Evolutionary conservation across 352 stramenopile genomes (phyloP), one percentile per base, ranked within the genome.

Genomic region (Pythium oligandrum): DNA sequence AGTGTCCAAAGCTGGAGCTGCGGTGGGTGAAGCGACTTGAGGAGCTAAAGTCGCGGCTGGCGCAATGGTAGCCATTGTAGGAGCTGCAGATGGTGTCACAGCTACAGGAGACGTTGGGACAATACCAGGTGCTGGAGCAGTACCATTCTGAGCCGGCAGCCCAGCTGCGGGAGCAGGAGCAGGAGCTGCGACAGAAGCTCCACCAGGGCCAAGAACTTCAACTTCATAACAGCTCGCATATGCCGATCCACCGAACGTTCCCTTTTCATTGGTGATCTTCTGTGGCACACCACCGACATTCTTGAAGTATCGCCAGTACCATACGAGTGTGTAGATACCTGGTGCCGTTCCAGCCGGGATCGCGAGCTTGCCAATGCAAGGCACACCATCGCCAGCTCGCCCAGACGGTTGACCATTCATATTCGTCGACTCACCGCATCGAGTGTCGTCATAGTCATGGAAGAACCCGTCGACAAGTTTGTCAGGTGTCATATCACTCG

Each of bases 251-350:
- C 72, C 72, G 36, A 68, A 80, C 2, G 45, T 66, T 26, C 72
- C 66, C 32, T 55, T 43, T 1, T 74, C 62, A 10, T 84, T 64
- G 45, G 10, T 37, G 38, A 42, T 42, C 38, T 42, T 42, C 12
- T 42, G 7, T 42, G 38, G 38, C 7, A 12, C 38, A 42, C 38
- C 38, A 42, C 12, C 32, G 4, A 35, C 45, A 7, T 7, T 32
- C 8, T 51, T 33, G 55, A 77, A 85, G 44, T 81, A 83, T 40
- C 71, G 70, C 74, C 74, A 85, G 53, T 62, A 82, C 71, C 74
- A 85, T 12, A 85, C 70, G 45, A 85, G 59, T 38, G 73, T 72
- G 59, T 84, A 82, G 7, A 75, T 37, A 0, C 74, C 72, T 1
- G 74, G n/a, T 17, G 53, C 43, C 3, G 70, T 77, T 9, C 59